These are phyloP conservation scores for Heliamphora exappendiculata DNA, from an alignment of 148 eudicot genomes.

Conservation along the genomic window DNA sequence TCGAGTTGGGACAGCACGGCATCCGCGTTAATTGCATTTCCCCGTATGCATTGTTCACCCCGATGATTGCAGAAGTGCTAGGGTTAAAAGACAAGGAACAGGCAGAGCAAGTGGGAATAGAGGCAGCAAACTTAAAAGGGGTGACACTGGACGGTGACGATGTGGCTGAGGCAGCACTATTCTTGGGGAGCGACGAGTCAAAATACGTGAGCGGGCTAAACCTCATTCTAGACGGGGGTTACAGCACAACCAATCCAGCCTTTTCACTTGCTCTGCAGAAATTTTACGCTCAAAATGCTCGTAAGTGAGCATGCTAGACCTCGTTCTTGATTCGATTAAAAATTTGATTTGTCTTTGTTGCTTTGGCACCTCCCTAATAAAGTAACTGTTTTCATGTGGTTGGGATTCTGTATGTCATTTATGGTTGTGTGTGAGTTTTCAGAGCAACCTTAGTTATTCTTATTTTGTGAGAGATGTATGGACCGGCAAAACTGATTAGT, in stretches of 20 bases:
- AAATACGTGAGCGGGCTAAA: slow-evolving; percentile 37
- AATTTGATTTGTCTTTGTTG: too few relatives aligned
- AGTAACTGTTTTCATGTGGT: too few relatives aligned
- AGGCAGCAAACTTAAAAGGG: slow-evolving; percentile 21
- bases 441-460: too few relatives aligned
- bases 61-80: neutral
- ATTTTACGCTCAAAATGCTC: too few relatives aligned
- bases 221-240: slow-evolving; percentile 43
- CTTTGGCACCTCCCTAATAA: too few relatives aligned
- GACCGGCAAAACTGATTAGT: too few relatives aligned
- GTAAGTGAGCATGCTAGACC: too few relatives aligned
- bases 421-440: too few relatives aligned
- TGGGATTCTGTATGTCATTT: too few relatives aligned
- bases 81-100: neutral
- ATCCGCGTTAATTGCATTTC: slow-evolving; percentile 40
- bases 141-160: slow-evolving; percentile 20
- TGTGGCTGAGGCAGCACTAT: slow-evolving; percentile 32
- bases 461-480: too few relatives aligned
- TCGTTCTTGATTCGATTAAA: too few relatives aligned
- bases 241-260: slow-evolving; percentile 28
- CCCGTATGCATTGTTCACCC: slow-evolving; percentile 16
- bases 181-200: slow-evolving; percentile 36
- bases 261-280: too few relatives aligned
- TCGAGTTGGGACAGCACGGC: slow-evolving; percentile 36
- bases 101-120: neutral